phyloP scores from a whole-genome alignment of 140 eudicot genomes.

The Erigeron philadelphicus region DNA sequence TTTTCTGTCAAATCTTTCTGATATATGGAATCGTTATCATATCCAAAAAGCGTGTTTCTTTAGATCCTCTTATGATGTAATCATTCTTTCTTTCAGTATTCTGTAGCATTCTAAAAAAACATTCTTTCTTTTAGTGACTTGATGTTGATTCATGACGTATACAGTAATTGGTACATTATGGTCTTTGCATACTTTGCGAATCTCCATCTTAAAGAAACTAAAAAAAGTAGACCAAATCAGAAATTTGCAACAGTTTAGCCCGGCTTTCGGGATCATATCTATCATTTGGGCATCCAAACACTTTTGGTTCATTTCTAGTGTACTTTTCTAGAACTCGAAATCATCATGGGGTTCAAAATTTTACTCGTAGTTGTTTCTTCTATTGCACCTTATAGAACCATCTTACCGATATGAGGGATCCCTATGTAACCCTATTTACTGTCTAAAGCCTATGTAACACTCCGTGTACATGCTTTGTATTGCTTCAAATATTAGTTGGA shows the following conservation, averaged over 20 bases:
- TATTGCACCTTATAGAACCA: no score
- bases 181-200: slow-evolving; percentile 12
- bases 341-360: no score
- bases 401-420: no score
- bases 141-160: slow-evolving; percentile 17
- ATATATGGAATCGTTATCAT: slow-evolving; percentile 33
- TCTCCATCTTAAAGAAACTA: slow-evolving; percentile 17
- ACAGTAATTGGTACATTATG: slow-evolving; percentile 7
- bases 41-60: slow-evolving; percentile 15
- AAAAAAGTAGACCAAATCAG: slow-evolving; percentile 9
- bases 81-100: not conserved
- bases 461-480: no score
- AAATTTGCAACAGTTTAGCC: not conserved
- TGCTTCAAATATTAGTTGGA: no score
- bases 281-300: no score
- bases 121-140: slow-evolving; percentile 18
- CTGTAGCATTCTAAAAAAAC: no score
- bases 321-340: no score
- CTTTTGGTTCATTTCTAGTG: no score
- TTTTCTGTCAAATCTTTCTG: slow-evolving; percentile 28
- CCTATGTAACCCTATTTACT: no score
- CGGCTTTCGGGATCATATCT: not conserved
- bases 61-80: slow-evolving; percentile 15
- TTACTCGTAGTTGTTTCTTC: no score
- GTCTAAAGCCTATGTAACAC: no score